These are phyloP conservation scores for Arxiozyma bovina DNA, from an alignment of 1,139 yeast species.

Conservation along the genomic window DNA sequence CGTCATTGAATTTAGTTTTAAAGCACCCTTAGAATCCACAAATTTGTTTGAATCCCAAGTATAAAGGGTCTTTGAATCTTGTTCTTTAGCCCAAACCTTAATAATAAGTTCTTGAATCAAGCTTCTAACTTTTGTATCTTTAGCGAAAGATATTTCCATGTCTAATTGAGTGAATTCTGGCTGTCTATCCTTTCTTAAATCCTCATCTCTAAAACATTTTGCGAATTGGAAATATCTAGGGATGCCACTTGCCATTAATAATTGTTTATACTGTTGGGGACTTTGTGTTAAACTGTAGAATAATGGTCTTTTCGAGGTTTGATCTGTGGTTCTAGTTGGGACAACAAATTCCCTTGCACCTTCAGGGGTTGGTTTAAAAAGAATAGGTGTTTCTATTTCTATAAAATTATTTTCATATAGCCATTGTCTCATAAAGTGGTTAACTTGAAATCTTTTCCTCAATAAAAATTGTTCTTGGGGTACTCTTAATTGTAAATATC, in stretches of 20 bases:
- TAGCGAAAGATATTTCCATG: constrained; percentile 83
- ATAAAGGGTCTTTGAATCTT: neutral
- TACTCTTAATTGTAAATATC: constrained; percentile 72
- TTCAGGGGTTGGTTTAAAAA: constrained; percentile 94
- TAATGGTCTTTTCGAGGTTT: constrained; percentile 32
- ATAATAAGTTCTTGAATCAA: constrained; percentile 55
- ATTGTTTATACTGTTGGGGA: constrained; percentile 94
- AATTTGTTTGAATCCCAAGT: constrained; percentile 33
- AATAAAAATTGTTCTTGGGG: constrained; percentile 52
- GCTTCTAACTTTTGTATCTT: constrained; percentile 53
- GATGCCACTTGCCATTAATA: constrained; percentile 89
- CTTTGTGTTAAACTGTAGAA: constrained; percentile 94
- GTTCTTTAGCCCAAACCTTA: constrained; percentile 40
- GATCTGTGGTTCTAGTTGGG: constrained; percentile 52
- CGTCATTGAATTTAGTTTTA: constrained; percentile 30
- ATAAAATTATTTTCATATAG: constrained; percentile 48
- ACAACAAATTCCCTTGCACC: constrained; percentile 95
- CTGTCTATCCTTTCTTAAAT: constrained; percentile 87
- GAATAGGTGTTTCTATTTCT: constrained; percentile 86
- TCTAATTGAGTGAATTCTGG: constrained; percentile 97
- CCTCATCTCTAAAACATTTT: constrained; percentile 91
- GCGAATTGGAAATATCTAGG: constrained; percentile 84
- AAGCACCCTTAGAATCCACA: neutral
- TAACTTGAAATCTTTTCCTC: constrained; percentile 51
- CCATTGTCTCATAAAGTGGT: constrained; percentile 44